Conservation (phyloP, 2,329 filamentous ascomycete genomes). For the Ciborinia camelliae region DNA sequence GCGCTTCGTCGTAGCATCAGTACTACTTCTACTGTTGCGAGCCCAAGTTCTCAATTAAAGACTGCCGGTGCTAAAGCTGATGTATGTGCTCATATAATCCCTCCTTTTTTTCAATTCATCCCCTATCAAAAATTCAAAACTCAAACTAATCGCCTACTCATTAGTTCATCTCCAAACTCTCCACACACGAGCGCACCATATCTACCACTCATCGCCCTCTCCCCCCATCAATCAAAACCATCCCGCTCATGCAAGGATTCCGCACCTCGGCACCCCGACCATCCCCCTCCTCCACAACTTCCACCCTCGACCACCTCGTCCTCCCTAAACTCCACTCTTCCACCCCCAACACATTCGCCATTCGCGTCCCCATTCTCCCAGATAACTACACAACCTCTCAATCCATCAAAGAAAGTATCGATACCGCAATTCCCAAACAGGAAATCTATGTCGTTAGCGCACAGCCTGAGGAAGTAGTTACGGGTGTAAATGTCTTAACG, state of each 20-base stretch:
- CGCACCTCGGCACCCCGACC: conserved; percentile 45
- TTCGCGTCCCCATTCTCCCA: conserved; percentile 58
- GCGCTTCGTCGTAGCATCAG: conserved; percentile 29
- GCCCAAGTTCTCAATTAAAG: conserved; percentile 29
- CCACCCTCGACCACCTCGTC: conserved; percentile 46
- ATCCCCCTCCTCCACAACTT: conserved; percentile 34
- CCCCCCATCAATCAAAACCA: conserved; percentile 42
- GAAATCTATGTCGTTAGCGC: conserved; percentile 56
- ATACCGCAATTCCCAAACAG: conserved; percentile 43
- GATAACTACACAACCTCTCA: conserved; percentile 43
- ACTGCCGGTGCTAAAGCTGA: conserved; percentile 32
- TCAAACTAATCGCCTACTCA: conserved; percentile 14
- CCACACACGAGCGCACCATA: conserved; percentile 28
- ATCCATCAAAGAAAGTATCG: conserved; percentile 38
- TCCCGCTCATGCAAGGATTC: conserved; percentile 64
- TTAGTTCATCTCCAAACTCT: conserved; percentile 33
- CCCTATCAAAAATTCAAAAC: not conserved
- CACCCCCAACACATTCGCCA: conserved; percentile 17
- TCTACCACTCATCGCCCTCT: conserved; percentile 36
- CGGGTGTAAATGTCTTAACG: conserved; percentile 48
- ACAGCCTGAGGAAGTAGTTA: conserved; percentile 49
- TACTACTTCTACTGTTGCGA: conserved; percentile 29
- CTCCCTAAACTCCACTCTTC: conserved; percentile 49
- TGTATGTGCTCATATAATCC: conserved; percentile 26
- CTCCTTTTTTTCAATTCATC: not conserved